phyloP scores from a whole-genome alignment of 371 early-diverging fungal genomes.

The Mucor indicus region DNA sequence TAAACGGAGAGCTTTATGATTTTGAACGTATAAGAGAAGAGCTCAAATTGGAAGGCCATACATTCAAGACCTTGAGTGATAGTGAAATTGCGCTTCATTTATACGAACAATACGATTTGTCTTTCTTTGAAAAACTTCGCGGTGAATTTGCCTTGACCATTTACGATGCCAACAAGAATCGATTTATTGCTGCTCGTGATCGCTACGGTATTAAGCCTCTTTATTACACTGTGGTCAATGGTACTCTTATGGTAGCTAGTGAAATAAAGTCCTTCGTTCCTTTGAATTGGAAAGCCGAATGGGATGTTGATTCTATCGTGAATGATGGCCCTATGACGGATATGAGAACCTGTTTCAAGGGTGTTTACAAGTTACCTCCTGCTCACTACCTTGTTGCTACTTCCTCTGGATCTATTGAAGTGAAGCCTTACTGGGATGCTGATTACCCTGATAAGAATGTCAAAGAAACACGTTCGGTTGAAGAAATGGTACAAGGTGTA shows the following conservation, averaged over 20 bases:
- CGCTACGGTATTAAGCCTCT: slow-evolving; percentile 25
- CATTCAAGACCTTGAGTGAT: slow-evolving; percentile 21
- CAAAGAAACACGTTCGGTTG: slow-evolving; percentile 16
- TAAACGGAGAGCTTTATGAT: slow-evolving; percentile 27
- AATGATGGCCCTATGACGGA: slow-evolving; percentile 8
- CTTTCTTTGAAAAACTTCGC: slow-evolving; percentile 20
- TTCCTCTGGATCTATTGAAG: slow-evolving; percentile 7
- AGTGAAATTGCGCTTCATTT: slow-evolving; percentile 24
- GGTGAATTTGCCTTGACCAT: slow-evolving; percentile 22
- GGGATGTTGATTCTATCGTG: slow-evolving; percentile 21
- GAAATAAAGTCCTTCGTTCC: slow-evolving; percentile 26
- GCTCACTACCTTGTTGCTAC: slow-evolving; percentile 14
- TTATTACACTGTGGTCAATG: slow-evolving; percentile 19
- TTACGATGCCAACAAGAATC: slow-evolving; percentile 9
- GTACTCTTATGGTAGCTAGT: slow-evolving; percentile 17
- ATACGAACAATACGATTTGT: slow-evolving; percentile 14
- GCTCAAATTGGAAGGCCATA: slow-evolving; percentile 10
- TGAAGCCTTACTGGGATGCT: slow-evolving; percentile 22
- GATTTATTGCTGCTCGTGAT: slow-evolving; percentile 18
- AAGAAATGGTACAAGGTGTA: slow-evolving; percentile 25
- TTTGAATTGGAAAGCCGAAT: slow-evolving; percentile 19
- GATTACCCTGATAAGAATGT: slow-evolving; percentile 22
- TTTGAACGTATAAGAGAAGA: slow-evolving; percentile 18
- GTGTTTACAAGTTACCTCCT: slow-evolving; percentile 22
- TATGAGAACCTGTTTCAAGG: slow-evolving; percentile 19